Percentiles rank a stretch among this genome's conserved stretches.
Evolutionary conservation across 106 monocot genomes (phyloP).

Genomic region (Platanthera guangdongensis): DNA sequence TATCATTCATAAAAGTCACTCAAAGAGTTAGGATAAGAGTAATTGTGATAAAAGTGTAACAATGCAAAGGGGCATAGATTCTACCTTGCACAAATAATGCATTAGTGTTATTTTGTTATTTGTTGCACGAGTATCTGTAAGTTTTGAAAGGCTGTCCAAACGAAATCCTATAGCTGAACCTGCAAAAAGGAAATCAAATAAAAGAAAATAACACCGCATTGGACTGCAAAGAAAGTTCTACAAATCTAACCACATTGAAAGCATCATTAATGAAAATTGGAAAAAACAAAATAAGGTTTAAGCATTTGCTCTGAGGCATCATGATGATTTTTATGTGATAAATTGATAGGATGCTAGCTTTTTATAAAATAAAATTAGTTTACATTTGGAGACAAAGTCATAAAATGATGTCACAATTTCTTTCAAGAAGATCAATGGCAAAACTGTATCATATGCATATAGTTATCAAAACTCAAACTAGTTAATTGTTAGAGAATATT

Average conservation of each 20-base stretch:
- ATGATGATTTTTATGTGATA: background rate
- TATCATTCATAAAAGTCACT: background rate
- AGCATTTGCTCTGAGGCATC: background rate
- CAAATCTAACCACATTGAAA: background rate
- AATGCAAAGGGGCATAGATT: background rate
- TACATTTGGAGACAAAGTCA: background rate
- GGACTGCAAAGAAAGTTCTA: background rate
- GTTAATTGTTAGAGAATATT: background rate
- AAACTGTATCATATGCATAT: background rate
- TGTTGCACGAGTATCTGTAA: slow-evolving; percentile 83
- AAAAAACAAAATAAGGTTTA: background rate
- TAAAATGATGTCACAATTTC: background rate
- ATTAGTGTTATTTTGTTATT: slow-evolving; percentile 88
- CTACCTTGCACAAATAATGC: slow-evolving; percentile 96
- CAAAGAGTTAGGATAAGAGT: background rate
- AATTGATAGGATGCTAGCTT: background rate
- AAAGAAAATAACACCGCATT: background rate
- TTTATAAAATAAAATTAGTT: background rate
- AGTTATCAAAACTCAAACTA: background rate
- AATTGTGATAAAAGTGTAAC: background rate
- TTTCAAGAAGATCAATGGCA: background rate
- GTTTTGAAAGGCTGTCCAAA: slow-evolving; percentile 77
- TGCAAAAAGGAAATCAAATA: slow-evolving; percentile 15
- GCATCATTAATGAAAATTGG: background rate
- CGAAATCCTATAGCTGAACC: slow-evolving; percentile 70